Conservation (phyloP, 805 yeast genomes). For the Kluyveromyces wickerhamii region DNA sequence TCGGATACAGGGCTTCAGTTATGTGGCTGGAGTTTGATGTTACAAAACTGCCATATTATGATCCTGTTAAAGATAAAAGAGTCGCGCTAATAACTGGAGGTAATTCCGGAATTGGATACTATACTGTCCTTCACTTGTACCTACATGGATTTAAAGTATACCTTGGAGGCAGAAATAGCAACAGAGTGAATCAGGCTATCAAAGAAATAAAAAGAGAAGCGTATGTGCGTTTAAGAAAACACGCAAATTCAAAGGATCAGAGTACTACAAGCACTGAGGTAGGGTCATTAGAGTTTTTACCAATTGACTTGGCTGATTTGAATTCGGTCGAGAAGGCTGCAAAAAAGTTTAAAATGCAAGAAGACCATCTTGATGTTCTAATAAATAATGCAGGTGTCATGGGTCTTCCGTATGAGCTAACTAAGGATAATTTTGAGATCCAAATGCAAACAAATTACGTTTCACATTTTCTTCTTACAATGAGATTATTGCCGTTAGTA, state of each 20-base stretch:
- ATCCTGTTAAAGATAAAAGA: conserved; percentile 47
- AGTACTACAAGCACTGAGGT: conserved; percentile 5
- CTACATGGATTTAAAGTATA: conserved; percentile 73
- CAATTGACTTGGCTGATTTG: conserved; percentile 47
- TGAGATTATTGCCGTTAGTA: conserved; percentile 46
- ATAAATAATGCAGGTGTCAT: conserved; percentile 76
- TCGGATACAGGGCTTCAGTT: no score
- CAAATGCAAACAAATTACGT: conserved; percentile 75
- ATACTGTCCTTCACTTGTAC: conserved; percentile 64
- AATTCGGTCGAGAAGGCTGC: conserved; percentile 43
- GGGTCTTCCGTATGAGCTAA: conserved; percentile 60
- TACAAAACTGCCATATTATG: conserved; percentile 48
- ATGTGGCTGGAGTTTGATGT: conserved; percentile 32
- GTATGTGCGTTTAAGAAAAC: conserved; percentile 16
- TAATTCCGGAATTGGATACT: conserved; percentile 74
- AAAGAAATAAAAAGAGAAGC: conserved; percentile 52
- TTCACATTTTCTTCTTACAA: conserved; percentile 65
- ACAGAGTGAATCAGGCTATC: conserved; percentile 50
- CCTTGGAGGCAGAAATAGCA: conserved; percentile 59
- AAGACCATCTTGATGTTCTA: conserved; percentile 47
- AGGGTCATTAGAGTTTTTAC: conserved; percentile 36
- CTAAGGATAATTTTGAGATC: conserved; percentile 66
- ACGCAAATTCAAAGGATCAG: conserved; percentile 10
- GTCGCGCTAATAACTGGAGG: conserved; percentile 78
- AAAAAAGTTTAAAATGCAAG: conserved; percentile 37